phyloP scores from a whole-genome alignment of 306 rosid genomes.

The Erythrophleum fordii region DNA sequence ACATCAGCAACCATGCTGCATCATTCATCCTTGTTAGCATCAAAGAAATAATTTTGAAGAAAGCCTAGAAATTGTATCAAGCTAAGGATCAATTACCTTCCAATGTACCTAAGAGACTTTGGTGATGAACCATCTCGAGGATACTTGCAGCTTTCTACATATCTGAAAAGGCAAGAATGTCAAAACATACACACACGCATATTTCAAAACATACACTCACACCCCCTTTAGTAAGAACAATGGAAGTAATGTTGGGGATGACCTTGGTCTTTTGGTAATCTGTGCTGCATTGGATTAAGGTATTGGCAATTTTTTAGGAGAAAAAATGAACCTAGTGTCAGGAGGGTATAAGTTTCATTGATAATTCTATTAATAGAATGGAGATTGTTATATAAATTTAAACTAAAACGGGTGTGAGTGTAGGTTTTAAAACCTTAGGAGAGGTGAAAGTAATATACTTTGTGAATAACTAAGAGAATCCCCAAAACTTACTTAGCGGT shows the following conservation, averaged over 20 bases:
- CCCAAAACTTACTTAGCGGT: conserved; percentile 60
- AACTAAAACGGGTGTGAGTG: too few relatives aligned
- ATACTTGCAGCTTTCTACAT: conserved; percentile 87
- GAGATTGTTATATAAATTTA: too few relatives aligned
- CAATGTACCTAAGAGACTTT: conserved; percentile 87
- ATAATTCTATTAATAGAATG: background rate
- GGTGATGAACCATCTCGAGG: conserved; percentile 83
- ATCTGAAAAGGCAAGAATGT: conserved; percentile 48
- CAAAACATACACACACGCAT: background rate
- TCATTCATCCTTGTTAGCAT: background rate
- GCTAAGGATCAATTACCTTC: conserved; percentile 64
- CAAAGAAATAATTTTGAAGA: conserved; percentile 26
- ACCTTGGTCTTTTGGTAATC: background rate
- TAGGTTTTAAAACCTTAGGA: background rate
- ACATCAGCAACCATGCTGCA: conserved; percentile 97
- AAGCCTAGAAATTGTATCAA: background rate
- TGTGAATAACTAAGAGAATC: background rate
- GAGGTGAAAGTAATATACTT: background rate
- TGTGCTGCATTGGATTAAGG: background rate
- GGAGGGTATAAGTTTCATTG: background rate
- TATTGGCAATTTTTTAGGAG: background rate
- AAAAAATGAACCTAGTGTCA: background rate
- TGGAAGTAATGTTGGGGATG: background rate
- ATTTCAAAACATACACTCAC: background rate
- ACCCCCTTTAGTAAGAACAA: background rate